These are phyloP conservation scores for Volvariella surrecta DNA, from an alignment of 1,284 basidiomycete species.

Conservation along the genomic window DNA sequence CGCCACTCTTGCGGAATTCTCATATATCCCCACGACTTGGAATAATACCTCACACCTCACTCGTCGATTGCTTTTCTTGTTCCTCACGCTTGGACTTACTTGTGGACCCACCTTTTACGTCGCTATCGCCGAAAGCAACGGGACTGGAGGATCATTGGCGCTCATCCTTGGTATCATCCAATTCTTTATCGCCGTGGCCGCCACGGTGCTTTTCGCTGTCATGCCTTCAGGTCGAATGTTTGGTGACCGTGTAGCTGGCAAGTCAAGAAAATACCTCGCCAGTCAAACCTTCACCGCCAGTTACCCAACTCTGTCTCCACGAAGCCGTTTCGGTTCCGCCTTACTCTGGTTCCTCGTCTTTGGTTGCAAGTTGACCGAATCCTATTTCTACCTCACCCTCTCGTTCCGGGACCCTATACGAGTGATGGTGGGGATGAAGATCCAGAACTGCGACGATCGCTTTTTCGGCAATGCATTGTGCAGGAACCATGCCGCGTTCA, in stretches of 20 bases:
- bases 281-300: slow-evolving; percentile 96
- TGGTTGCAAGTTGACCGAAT: slow-evolving; percentile 87
- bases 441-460: slow-evolving; percentile 80
- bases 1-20: slow-evolving; percentile 88
- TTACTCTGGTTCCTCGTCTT: slow-evolving; percentile 87
- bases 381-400: slow-evolving; percentile 92
- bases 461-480: slow-evolving; percentile 75
- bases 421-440: slow-evolving; percentile 88
- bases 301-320: slow-evolving; percentile 66
- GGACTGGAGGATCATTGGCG: slow-evolving; percentile 36
- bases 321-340: slow-evolving; percentile 73
- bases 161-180: slow-evolving; percentile 85
- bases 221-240: slow-evolving; percentile 93
- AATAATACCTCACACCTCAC: slow-evolving; percentile 93
- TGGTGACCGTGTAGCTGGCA: slow-evolving; percentile 91
- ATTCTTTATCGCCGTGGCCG: slow-evolving; percentile 80
- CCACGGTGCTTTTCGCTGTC: slow-evolving; percentile 72
- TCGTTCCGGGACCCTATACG: slow-evolving; percentile 89
- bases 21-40: slow-evolving; percentile 96
- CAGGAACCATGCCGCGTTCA: slow-evolving; percentile 84
- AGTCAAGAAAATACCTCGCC: slow-evolving; percentile 90
- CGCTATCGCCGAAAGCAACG: slow-evolving; percentile 61
- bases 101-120: slow-evolving; percentile 90
- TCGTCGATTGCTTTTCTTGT: slow-evolving; percentile 79
- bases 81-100: slow-evolving; percentile 81